Percentiles rank a stretch among this genome's conserved stretches.
phyloP scores from a whole-genome alignment of 345 rosid genomes.

The Lepidium sativum region DNA sequence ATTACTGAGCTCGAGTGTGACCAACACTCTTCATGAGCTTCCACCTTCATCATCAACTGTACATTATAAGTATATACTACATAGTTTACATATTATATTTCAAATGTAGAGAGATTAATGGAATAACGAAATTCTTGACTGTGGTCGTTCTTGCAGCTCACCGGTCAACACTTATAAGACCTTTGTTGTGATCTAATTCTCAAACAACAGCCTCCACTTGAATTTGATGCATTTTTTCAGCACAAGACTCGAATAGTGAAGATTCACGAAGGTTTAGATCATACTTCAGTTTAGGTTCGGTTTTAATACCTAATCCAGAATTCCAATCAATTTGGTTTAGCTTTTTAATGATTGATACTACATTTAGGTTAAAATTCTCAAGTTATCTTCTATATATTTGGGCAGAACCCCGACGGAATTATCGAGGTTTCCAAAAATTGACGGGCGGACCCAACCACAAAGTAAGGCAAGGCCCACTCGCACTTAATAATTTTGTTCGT shows the following conservation, averaged over 20 bases:
- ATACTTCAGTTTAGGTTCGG: neutral
- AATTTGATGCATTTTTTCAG: neutral
- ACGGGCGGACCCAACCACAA: constrained; percentile 54
- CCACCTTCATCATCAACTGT: neutral
- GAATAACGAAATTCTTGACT: neutral
- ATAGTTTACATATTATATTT: neutral
- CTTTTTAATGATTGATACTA: too few species aligned
- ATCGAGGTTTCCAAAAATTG: constrained; percentile 82
- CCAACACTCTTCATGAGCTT: constrained; percentile 10
- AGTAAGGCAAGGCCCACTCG: constrained; percentile 63
- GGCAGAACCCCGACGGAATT: constrained; percentile 19
- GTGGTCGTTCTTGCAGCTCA: neutral
- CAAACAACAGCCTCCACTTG: neutral
- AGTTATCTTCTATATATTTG: too few species aligned
- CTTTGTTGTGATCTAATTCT: neutral
- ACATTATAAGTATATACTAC: constrained; percentile 22
- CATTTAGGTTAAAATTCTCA: too few species aligned
- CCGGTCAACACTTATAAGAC: neutral
- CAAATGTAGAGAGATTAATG: neutral
- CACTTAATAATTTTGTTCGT: constrained; percentile 34
- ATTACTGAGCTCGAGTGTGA: constrained; percentile 51
- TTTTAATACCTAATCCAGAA: too few species aligned
- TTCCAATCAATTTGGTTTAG: too few species aligned
- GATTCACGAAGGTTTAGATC: too few species aligned
- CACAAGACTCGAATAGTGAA: too few species aligned